These are phyloP conservation scores for Priceomyces castillae DNA, from an alignment of 805 yeast species.

Conservation along the genomic window DNA sequence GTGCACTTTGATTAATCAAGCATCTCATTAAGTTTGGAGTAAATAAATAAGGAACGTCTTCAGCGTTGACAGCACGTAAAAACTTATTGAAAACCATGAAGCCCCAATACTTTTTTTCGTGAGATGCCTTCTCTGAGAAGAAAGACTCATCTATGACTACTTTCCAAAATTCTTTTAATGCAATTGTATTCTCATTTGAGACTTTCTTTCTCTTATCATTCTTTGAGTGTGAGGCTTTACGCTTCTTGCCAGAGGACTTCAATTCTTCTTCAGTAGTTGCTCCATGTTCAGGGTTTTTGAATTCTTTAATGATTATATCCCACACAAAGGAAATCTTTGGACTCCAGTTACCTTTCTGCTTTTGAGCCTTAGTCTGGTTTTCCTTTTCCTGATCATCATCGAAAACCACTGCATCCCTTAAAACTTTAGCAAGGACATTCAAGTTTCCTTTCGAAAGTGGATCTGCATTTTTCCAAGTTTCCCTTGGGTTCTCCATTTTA, in stretches of 20 bases:
- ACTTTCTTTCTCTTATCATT: constrained; percentile 15
- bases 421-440: constrained; percentile 55
- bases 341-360: constrained; percentile 68
- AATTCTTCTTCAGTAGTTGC: constrained; percentile 19
- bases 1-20: constrained; percentile 72
- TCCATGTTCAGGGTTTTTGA: constrained; percentile 17
- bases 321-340: constrained; percentile 77
- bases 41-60: constrained; percentile 35
- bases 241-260: constrained; percentile 17
- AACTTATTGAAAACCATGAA: constrained; percentile 64
- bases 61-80: constrained; percentile 22
- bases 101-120: constrained; percentile 86
- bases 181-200: constrained; percentile 17
- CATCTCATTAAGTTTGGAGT: constrained; percentile 69
- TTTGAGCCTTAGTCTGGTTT: constrained; percentile 24
- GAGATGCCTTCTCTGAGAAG: constrained; percentile 72
- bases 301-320: constrained; percentile 53
- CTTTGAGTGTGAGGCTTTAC: constrained; percentile 22
- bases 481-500: constrained; percentile 12
- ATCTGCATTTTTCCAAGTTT: constrained; percentile 68
- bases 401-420: constrained; percentile 53
- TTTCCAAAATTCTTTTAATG: constrained; percentile 69
- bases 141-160: constrained; percentile 75
- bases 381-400: constrained; percentile 32
- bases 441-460: constrained; percentile 75